A percentile compares a stretch with the other conserved stretches of the same genome.
Conservation (phyloP, 2,329 filamentous ascomycete species). For the Colletotrichum sp. region DNA sequence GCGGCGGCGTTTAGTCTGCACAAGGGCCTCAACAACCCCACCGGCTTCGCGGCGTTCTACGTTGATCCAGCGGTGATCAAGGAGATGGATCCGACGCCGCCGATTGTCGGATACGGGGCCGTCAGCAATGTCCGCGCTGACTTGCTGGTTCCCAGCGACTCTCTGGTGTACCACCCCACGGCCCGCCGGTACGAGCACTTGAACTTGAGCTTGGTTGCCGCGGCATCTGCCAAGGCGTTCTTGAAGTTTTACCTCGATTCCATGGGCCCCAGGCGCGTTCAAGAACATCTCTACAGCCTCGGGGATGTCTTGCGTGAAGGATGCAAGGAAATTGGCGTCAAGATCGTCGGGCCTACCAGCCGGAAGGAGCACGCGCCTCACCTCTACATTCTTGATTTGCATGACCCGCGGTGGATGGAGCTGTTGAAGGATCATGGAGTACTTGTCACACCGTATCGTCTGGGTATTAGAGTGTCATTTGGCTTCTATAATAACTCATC, state of each 20-base stretch:
- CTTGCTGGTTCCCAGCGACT: slow-evolving; percentile 21
- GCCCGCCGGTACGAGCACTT: slow-evolving; percentile 35
- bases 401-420: slow-evolving; percentile 24
- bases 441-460: slow-evolving; percentile 26
- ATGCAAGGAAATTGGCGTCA: slow-evolving; percentile 25
- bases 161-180: slow-evolving; percentile 26
- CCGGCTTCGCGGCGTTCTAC: slow-evolving; percentile 34
- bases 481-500: slow-evolving; percentile 29
- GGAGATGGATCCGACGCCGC: slow-evolving; percentile 26
- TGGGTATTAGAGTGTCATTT: slow-evolving; percentile 31
- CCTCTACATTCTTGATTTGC: slow-evolving; percentile 30
- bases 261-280: slow-evolving; percentile 26
- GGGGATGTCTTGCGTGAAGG: slow-evolving; percentile 25
- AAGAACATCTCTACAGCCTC: slow-evolving; percentile 28
- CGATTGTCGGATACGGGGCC: slow-evolving; percentile 30
- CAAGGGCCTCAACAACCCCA: slow-evolving; percentile 36
- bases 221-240: slow-evolving; percentile 27
- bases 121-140: slow-evolving; percentile 24
- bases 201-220: slow-evolving; percentile 30
- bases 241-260: slow-evolving; percentile 29
- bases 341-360: slow-evolving; percentile 25
- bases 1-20: slow-evolving; percentile 36
- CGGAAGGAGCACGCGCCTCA: slow-evolving; percentile 30
- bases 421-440: slow-evolving; percentile 23
- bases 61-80: slow-evolving; percentile 27